Evolutionary conservation across 108 stramenopile genomes (phyloP).

Genomic region (Cylindrotheca closterium): DNA sequence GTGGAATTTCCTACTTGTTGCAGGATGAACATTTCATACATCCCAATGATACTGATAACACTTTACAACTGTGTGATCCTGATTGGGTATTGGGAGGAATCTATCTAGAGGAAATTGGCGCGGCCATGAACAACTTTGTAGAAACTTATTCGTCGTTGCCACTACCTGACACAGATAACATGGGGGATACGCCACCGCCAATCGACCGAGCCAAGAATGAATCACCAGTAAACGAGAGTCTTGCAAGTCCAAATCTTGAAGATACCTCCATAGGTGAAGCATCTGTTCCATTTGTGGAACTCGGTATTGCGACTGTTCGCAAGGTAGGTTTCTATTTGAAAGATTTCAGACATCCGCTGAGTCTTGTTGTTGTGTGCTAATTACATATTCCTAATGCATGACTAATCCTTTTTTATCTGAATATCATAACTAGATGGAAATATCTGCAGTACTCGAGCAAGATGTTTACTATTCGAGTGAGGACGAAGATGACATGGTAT

Average conservation of each 20-base stretch:
- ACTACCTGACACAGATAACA: background rate
- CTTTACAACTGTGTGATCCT: constrained; percentile 51
- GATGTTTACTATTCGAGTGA: constrained; percentile 79
- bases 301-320: constrained; percentile 56
- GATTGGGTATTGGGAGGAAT: constrained; percentile 61
- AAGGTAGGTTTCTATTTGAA: constrained; percentile 33
- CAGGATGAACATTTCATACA: background rate
- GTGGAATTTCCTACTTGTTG: constrained; percentile 48
- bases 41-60: background rate
- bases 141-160: background rate
- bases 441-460: constrained; percentile 64
- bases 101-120: constrained; percentile 44
- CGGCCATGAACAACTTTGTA: constrained; percentile 36
- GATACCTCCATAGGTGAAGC: no score
- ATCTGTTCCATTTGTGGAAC: constrained; percentile 31
- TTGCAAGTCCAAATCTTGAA: no score
- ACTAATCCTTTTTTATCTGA: no score
- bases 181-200: no score
- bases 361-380: no score
- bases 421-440: constrained; percentile 73
- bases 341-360: no score
- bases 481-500: constrained; percentile 88
- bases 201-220: no score
- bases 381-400: no score
- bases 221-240: no score